A percentile compares a stretch with the other conserved stretches of the same genome.
Evolutionary conservation across 1,284 basidiomycete genomes (phyloP).

Genomic region (Kalmanozyma brasiliensis): DNA sequence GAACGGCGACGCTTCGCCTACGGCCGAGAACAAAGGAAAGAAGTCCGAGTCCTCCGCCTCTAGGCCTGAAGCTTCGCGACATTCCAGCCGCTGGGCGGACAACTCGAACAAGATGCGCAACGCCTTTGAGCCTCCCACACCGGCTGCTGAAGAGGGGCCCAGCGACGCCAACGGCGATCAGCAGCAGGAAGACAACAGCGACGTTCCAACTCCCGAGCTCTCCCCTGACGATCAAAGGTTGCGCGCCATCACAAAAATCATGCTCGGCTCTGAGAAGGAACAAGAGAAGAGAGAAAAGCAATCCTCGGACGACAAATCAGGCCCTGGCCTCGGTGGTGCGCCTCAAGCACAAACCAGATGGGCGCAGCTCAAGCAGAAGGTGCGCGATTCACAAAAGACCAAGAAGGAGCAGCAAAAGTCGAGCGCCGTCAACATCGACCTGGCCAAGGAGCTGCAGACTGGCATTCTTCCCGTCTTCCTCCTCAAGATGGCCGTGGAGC

Average conservation of each 20-base stretch:
- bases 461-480: slow-evolving; percentile 52
- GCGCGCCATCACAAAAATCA: slow-evolving; percentile 53
- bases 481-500: slow-evolving; percentile 87
- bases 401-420: slow-evolving; percentile 47
- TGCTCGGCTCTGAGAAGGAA: slow-evolving; percentile 35
- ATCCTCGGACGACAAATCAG: slow-evolving; percentile 16
- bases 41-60: slow-evolving; percentile 4
- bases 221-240: slow-evolving; percentile 38
- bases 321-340: slow-evolving; percentile 8
- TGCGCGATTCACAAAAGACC: slow-evolving; percentile 46
- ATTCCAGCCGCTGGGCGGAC: slow-evolving; percentile 34
- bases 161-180: slow-evolving; percentile 5
- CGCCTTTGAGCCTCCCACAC: slow-evolving; percentile 40
- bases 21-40: slow-evolving; percentile 17
- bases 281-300: slow-evolving; percentile 11
- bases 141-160: slow-evolving; percentile 17
- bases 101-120: slow-evolving; percentile 46
- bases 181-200: slow-evolving; percentile 12
- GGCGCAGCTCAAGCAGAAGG: slow-evolving; percentile 52
- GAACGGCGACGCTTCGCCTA: slow-evolving; percentile 15
- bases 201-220: slow-evolving; percentile 39
- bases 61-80: slow-evolving; percentile 15
- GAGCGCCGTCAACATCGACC: slow-evolving; percentile 33
- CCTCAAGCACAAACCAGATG: slow-evolving; percentile 38
- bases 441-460: slow-evolving; percentile 50